These are phyloP conservation scores for Flaveria brownii DNA, from an alignment of 129 eudicot genomes.

Conservation along the genomic window DNA sequence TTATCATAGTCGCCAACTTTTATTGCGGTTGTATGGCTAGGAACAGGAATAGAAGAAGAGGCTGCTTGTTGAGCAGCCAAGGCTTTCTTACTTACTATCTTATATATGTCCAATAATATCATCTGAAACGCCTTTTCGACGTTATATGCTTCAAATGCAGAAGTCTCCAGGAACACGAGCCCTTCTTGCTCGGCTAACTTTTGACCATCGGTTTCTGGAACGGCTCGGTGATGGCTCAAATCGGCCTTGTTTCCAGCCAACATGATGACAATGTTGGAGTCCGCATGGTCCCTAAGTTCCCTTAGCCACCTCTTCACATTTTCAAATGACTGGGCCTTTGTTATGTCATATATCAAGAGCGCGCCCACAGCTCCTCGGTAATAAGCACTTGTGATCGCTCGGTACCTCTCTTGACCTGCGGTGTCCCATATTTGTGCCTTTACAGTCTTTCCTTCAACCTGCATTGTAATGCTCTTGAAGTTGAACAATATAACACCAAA, in stretches of 20 bases:
- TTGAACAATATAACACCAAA: neutral
- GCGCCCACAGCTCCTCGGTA: constrained; percentile 97
- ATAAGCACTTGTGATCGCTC: constrained; percentile 97
- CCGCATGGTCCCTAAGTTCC: constrained; percentile 89
- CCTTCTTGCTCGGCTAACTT: constrained; percentile 73
- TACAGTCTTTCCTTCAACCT: constrained; percentile 94
- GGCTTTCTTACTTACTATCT: constrained; percentile 80
- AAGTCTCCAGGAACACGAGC: constrained; percentile 81
- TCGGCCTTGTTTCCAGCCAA: constrained; percentile 86
- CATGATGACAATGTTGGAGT: constrained; percentile 94
- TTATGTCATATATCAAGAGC: constrained; percentile 80
- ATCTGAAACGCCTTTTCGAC: constrained; percentile 86
- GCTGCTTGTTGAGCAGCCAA: constrained; percentile 93
- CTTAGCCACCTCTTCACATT: constrained; percentile 83
- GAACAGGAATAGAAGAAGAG: constrained; percentile 43
- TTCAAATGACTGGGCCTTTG: constrained; percentile 81
- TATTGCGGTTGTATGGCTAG: constrained; percentile 79
- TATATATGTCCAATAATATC: constrained; percentile 72
- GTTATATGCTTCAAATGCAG: constrained; percentile 82
- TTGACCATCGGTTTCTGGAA: constrained; percentile 58
- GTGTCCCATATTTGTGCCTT: constrained; percentile 99
- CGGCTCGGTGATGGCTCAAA: constrained; percentile 67
- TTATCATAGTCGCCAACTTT: constrained; percentile 58
- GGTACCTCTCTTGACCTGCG: constrained; percentile 96
- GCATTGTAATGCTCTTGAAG: constrained; percentile 25